Base-by-base conservation (phyloP, 2,329 filamentous ascomycete species). In the Simplicillium aogashimaense region DNA sequence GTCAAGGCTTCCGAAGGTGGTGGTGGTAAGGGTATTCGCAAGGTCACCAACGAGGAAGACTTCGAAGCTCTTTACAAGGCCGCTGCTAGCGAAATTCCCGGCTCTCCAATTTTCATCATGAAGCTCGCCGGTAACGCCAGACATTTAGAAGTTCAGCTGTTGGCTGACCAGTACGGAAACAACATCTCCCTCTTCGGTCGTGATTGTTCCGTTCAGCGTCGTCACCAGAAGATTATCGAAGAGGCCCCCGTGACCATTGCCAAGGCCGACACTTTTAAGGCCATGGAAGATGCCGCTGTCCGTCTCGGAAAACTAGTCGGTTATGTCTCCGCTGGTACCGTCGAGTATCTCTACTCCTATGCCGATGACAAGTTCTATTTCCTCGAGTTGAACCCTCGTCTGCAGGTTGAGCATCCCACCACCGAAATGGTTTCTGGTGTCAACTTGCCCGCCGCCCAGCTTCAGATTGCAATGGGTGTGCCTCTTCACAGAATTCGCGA, bases 91-190 rank as follows among this genome's bases (percentile, higher is more conserved):
- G 94, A 98, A 65, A 97, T 98, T 51, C 94, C 92, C 10, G 94
- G 94, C 36, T 98, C 92, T 25, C 92, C 94, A 51, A 98, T 98
- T 66, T 98, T 98, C 76, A 94, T 98, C 69, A 98, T 98, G 92
- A 95, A 98, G 78, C 73, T 98, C 47, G 92, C 92, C 37, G 92
- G 90, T 52, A 95, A 94, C 59, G 92, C 92, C 32, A 76, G 92
- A 52, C 92, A 98, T 75, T 72, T 98, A 67, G 92, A 98, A 66
- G 94, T 98, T 43, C 92, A 98, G 69, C 72, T 98, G 49, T 74
- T 98, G 40, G 94, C 92, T 49, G 94, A 98, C 70, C 88, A 98
- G 74, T 98, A 98, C 63, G 92, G 94, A 58, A 95, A 98, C 78
- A 97, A 97, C 70, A 95, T 98, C 60, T 98, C 92, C 8, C 80